Percentiles rank a stretch among this genome's conserved stretches.
Conservation (phyloP, 169 alveolate genomes). For the Eimeria maxima region DNA sequence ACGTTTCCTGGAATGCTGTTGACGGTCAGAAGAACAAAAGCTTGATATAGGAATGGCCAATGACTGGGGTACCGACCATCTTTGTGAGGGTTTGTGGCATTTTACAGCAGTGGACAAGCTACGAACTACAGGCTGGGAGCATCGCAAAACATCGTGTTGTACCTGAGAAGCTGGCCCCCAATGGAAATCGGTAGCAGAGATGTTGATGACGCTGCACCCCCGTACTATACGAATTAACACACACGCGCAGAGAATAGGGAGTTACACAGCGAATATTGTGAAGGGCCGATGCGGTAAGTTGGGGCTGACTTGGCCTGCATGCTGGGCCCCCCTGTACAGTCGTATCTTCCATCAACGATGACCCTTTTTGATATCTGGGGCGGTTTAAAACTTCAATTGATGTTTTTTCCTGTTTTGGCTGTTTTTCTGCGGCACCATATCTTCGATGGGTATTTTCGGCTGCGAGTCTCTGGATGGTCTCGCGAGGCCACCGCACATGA, state of each 20-base stretch:
- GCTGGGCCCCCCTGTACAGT: neutral
- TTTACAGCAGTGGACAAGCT: neutral
- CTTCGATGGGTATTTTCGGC: neutral
- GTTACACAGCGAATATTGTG: neutral
- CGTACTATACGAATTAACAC: neutral
- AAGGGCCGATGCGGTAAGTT: neutral
- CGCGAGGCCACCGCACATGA: neutral
- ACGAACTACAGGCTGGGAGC: neutral
- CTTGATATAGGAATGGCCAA: neutral
- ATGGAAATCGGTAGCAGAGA: neutral
- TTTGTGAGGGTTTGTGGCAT: neutral
- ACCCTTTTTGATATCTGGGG: neutral
- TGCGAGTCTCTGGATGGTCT: neutral
- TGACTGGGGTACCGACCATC: neutral
- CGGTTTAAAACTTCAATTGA: neutral
- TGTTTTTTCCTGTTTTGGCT: neutral
- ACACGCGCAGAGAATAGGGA: neutral
- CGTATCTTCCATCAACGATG: neutral
- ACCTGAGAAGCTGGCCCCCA: neutral
- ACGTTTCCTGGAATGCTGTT: neutral
- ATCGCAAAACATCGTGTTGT: neutral
- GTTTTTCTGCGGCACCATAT: neutral
- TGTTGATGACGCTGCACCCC: neutral
- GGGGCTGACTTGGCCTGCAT: neutral
- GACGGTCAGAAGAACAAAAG: neutral